phyloP scores from a whole-genome alignment of 495 filamentous ascomycete genomes.

The Penicillium salamii region DNA sequence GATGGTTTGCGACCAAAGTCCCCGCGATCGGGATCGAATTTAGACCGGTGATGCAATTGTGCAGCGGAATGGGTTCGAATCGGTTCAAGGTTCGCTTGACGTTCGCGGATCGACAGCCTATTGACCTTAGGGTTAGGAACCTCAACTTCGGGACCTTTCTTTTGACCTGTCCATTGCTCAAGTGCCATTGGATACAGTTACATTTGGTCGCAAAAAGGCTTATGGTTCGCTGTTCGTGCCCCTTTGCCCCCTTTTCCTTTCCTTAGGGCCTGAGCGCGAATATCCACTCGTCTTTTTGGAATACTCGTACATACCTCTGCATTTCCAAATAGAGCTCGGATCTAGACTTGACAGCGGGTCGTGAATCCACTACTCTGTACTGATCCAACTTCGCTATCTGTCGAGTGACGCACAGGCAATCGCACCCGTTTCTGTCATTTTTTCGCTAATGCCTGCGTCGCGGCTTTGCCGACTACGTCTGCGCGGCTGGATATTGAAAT shows the following conservation, averaged over 20 bases:
- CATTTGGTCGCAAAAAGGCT: slow-evolving; percentile 5
- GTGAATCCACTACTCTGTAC: no score
- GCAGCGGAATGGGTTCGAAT: slow-evolving; percentile 8
- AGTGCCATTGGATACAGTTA: slow-evolving; percentile 1
- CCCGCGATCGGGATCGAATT: slow-evolving; percentile 18
- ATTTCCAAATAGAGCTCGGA: background rate
- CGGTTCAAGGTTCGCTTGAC: slow-evolving; percentile 7
- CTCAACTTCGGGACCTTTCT: background rate
- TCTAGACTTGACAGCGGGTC: background rate
- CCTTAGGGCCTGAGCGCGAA: background rate
- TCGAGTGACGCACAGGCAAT: no score
- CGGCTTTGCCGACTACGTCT: no score
- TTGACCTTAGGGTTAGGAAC: slow-evolving; percentile 16
- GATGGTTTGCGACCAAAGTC: slow-evolving; percentile 7
- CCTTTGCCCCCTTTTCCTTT: background rate
- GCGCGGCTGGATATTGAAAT: no score
- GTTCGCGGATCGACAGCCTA: slow-evolving; percentile 22
- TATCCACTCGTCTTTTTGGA: background rate
- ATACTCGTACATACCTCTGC: background rate
- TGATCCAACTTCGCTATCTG: no score
- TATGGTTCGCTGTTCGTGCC: slow-evolving; percentile 4
- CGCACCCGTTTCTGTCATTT: no score
- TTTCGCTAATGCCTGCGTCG: no score
- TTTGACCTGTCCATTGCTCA: slow-evolving; percentile 17
- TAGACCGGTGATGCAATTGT: slow-evolving; percentile 22